A percentile compares a stretch with the other conserved stretches of the same genome.
Evolutionary conservation across 371 early-diverging fungal genomes (phyloP).

Genomic region (Apophysomyces elegans): DNA sequence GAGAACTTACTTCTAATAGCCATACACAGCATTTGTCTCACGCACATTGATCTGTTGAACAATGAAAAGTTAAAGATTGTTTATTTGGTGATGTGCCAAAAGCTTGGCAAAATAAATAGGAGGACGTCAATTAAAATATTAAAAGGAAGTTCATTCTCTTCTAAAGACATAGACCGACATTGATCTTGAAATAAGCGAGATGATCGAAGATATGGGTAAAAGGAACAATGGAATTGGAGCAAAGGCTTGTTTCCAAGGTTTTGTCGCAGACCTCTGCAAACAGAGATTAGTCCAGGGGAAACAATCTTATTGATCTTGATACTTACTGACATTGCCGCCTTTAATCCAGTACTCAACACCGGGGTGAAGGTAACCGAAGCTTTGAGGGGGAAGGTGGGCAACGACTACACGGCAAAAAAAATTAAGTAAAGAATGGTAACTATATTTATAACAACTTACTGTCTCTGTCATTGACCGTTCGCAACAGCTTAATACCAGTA

Average conservation of each 20-base stretch:
- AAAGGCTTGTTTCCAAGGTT: slow-evolving; percentile 16
- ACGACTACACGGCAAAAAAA: slow-evolving; percentile 13
- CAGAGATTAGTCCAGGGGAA: background rate
- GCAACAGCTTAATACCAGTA: slow-evolving; percentile 21
- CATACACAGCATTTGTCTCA: no score
- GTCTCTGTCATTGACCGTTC: slow-evolving; percentile 27
- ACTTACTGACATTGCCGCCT: slow-evolving; percentile 20
- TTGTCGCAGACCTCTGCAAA: slow-evolving; percentile 23
- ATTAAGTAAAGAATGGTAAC: background rate
- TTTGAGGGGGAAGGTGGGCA: slow-evolving; percentile 25
- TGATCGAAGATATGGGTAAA: slow-evolving; percentile 19
- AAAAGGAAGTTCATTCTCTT: background rate
- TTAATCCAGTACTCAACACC: slow-evolving; percentile 29
- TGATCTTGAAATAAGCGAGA: slow-evolving; percentile 8
- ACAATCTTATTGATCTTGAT: background rate
- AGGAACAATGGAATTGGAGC: slow-evolving; percentile 29
- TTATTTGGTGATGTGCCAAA: background rate
- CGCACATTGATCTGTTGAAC: no score
- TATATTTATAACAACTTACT: slow-evolving; percentile 2
- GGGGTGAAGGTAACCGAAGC: slow-evolving; percentile 25
- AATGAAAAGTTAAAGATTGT: no score
- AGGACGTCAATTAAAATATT: background rate
- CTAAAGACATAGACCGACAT: background rate
- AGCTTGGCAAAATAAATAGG: background rate
- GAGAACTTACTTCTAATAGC: no score